Base-by-base conservation (phyloP, 2,329 filamentous ascomycete genomes). In the Arthroderma sp. region DNA sequence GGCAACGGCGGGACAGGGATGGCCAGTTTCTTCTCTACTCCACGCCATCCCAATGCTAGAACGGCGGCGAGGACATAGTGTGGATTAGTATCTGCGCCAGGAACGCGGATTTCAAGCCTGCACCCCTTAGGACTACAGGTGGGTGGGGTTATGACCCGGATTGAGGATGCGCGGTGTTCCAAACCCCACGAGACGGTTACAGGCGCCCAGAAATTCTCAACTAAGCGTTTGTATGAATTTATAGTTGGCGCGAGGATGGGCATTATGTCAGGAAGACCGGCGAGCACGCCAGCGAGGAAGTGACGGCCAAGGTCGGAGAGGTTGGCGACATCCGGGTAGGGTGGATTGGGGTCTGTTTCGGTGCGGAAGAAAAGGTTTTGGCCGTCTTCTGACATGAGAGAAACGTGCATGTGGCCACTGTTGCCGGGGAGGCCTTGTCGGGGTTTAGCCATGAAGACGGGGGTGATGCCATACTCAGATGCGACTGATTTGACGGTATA, bases 131-230 rank as follows among this genome's bases (percentile, higher is more conserved):
- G 72, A 52, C 86, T 89, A 31, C 83, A 76, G 0, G 85, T 91
- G 0, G 91, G 89, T 8, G 89, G 89, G 0, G 86, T 79, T 53
- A 98, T 95, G 31, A 98, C 66, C 11, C 91, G 78, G 52, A 98
- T 83, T 0, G 85, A 93, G 0, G 91, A 89, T 4, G 87, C 88
- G 49, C 91, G 85, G 62, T 98, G 89, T 65, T 96, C 91, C 4
- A 95, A 69, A 1, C 91, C 91, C 91, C 91, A 98, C 0, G 86
- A 94, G 0, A 96, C 91, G 0, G 89, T 95, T 4, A 98, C 91
- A 0, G 91, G 91, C 0, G 91, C 91, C 91, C 91, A 98, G 67
- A 95, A 96, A 68, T 96, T 96, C 70, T 98, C 91, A 2, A 98
- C 91, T 0, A 98, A 75, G 3, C 91, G 82, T 68, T 98, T 98